A percentile compares a stretch with the other conserved stretches of the same genome.
These are phyloP conservation scores for Erythrobasidium yunnanense DNA, from an alignment of 768 basidiomycete genomes.

Conservation along the genomic window DNA sequence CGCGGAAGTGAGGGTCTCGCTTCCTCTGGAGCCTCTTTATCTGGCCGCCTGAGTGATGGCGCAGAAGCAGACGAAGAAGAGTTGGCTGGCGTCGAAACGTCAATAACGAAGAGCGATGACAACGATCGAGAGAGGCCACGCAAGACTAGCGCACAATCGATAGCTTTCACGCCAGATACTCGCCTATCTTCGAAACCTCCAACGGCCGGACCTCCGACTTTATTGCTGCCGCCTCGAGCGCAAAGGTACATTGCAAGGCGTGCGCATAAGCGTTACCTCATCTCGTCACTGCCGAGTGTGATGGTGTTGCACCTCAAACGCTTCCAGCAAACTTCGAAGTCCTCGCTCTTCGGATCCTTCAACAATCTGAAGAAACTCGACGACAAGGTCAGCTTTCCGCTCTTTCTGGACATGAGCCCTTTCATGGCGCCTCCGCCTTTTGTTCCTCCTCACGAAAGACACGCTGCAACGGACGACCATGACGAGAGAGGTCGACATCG, in stretches of 20 bases:
- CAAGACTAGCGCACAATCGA: no score
- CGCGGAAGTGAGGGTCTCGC: background rate
- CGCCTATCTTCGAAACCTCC: no score
- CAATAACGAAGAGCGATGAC: background rate
- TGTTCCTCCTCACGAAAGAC: background rate
- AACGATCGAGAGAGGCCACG: no score
- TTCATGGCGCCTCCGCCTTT: slow-evolving; percentile 60
- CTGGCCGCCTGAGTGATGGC: slow-evolving; percentile 1
- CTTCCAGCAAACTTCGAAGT: slow-evolving; percentile 71
- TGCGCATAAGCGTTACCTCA: slow-evolving; percentile 89
- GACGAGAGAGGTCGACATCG: no score
- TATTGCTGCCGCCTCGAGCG: slow-evolving; percentile 41
- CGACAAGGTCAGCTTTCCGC: slow-evolving; percentile 81
- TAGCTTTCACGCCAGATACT: no score
- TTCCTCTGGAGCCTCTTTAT: background rate
- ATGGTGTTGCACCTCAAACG: slow-evolving; percentile 81
- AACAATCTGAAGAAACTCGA: slow-evolving; percentile 64
- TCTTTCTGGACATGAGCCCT: slow-evolving; percentile 68
- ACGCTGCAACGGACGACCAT: no score
- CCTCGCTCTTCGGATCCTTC: slow-evolving; percentile 45
- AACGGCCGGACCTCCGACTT: no score
- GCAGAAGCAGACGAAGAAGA: slow-evolving; percentile 27
- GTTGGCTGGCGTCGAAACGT: background rate
- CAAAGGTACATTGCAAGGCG: slow-evolving; percentile 65
- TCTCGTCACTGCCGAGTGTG: slow-evolving; percentile 61